Evolutionary conservation across 2,329 filamentous ascomycete genomes (phyloP).

Genomic region (Neobulgaria alba): DNA sequence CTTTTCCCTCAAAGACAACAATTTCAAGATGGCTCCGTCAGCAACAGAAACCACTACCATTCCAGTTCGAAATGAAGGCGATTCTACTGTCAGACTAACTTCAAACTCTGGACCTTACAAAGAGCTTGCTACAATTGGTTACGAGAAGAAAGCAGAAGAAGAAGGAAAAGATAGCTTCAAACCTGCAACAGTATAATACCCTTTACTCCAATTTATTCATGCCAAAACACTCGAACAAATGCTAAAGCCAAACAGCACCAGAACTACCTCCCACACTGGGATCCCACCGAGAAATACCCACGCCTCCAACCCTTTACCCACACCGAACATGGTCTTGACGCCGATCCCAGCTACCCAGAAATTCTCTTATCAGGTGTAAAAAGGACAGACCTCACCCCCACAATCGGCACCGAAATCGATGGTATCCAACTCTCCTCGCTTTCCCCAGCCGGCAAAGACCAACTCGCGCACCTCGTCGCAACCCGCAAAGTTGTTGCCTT

Average conservation of each 20-base stretch:
- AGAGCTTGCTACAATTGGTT: constrained; percentile 25
- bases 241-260: constrained; percentile 41
- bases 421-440: constrained; percentile 66
- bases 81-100: constrained; percentile 15
- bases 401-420: constrained; percentile 63
- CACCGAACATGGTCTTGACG: constrained; percentile 67
- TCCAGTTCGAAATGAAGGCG: constrained; percentile 8
- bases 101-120: constrained; percentile 23
- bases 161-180: constrained; percentile 21
- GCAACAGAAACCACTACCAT: constrained; percentile 21
- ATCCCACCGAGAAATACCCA: constrained; percentile 51
- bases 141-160: constrained; percentile 24
- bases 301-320: constrained; percentile 64
- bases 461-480: constrained; percentile 67
- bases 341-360: constrained; percentile 60
- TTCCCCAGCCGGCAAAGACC: constrained; percentile 60
- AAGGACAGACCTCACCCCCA: constrained; percentile 57
- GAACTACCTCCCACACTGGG: constrained; percentile 65
- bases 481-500: constrained; percentile 74
- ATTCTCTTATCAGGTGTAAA: constrained; percentile 48
- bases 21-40: constrained; percentile 29
- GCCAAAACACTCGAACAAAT: background rate
- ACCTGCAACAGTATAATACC: constrained; percentile 23
- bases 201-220: background rate
- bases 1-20: constrained; percentile 30